Conservation (phyloP, 495 filamentous ascomycete species). For the Annulohypoxylon maeteangense region DNA sequence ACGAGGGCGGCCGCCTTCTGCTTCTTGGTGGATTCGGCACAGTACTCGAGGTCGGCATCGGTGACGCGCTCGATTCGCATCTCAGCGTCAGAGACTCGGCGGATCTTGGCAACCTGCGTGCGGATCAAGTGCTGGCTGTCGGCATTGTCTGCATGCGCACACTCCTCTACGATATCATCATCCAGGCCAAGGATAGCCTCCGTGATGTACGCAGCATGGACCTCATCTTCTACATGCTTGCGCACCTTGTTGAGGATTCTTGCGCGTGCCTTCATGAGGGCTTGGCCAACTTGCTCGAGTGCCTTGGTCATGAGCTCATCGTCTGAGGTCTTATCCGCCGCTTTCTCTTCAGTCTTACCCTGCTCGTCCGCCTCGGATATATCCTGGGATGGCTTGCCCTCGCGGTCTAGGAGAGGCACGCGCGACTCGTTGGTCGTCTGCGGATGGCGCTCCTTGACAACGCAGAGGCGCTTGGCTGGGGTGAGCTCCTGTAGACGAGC, state of each 20-base stretch:
- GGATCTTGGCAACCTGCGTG: slow-evolving; percentile 63
- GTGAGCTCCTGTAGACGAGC: not conserved
- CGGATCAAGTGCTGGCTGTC: slow-evolving; percentile 62
- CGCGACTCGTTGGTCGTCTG: not conserved
- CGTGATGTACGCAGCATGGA: not conserved
- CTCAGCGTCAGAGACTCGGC: slow-evolving; percentile 17
- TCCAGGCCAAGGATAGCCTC: not conserved
- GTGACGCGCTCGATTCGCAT: not conserved
- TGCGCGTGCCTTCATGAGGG: not conserved
- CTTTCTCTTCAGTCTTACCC: not conserved
- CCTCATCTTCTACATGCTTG: not conserved
- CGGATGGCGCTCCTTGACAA: not conserved
- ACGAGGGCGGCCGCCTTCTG: slow-evolving; percentile 3
- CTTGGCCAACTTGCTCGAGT: not conserved
- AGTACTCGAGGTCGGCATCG: not conserved
- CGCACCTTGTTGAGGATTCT: not conserved
- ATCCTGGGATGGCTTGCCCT: not conserved
- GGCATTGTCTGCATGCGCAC: not conserved
- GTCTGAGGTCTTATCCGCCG: not conserved
- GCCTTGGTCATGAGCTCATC: not conserved
- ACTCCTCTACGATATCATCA: not conserved
- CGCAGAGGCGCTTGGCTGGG: not conserved
- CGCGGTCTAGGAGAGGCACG: not conserved
- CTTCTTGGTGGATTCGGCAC: not conserved
- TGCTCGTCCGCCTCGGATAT: not conserved